Evolutionary conservation across 2,329 filamentous ascomycete genomes (phyloP), one percentile per base, ranked within the genome.

Genomic region (Rutstroemia sp.): DNA sequence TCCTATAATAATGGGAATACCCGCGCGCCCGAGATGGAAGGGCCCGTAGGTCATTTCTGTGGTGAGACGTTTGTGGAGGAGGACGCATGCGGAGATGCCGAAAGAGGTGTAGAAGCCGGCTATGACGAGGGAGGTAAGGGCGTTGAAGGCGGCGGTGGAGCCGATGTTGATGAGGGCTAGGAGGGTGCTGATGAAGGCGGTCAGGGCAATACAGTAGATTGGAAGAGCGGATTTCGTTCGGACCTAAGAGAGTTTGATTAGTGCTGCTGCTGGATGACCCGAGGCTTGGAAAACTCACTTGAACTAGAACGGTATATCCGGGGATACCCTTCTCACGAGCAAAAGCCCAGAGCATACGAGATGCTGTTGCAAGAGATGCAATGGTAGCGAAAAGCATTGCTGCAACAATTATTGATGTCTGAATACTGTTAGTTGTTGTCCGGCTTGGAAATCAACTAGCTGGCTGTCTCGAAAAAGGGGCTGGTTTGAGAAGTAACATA

Each of bases 381-480:
- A 19, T 51, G 27, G 39, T 38, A 41, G 54, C 38, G n/a, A 56
- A 56, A 25, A 51, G 23, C 16, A 51, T n/a, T 3, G 34, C 48
- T 37, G 38, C 48, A 7, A 41, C 38, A n/a, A 51, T 56, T 4
- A 51, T 37, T 1, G 73, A 45, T 14, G 42, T 12, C 42, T 45
- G 21, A 45, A 47, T 8, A n/a, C 16, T 47, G 7, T 47, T 8
- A 27, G 44, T 16, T 10, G 25, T 25, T 47, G 44, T 52, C 3
- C 30, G 23, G 10, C 3, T 10, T 19, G 10, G 10, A 34, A 34
- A 34, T 34, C 1, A 34, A 34, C 10, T 34, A 34, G 9, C 30
- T 34, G 10, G 9, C 30, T 34, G 10, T 34, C 30, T 34, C 9
- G 30, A 14, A 34, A 34, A 12, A 34, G 30, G 30, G 12, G 10